Conservation (phyloP, 805 yeast genomes). For the Ogataea nakhonphanomensis region DNA sequence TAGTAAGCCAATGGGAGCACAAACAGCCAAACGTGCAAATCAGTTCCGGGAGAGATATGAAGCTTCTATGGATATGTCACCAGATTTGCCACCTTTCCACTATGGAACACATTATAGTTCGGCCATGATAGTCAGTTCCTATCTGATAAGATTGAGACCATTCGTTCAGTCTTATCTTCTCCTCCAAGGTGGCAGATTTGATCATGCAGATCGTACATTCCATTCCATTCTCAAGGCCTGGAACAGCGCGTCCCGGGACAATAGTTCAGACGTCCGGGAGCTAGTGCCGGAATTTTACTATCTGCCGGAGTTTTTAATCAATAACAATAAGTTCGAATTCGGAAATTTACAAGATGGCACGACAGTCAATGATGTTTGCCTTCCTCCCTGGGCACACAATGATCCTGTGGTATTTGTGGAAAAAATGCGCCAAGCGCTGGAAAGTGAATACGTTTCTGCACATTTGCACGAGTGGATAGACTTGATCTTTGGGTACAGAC, state of each 20-base stretch:
- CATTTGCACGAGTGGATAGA: slow-evolving; percentile 84
- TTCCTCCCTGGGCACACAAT: slow-evolving; percentile 83
- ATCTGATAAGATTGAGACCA: slow-evolving; percentile 71
- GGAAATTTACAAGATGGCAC: slow-evolving; percentile 65
- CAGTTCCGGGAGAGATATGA: slow-evolving; percentile 71
- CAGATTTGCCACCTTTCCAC: slow-evolving; percentile 69
- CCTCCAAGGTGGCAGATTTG: slow-evolving; percentile 85
- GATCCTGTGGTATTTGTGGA: slow-evolving; percentile 72
- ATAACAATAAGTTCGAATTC: slow-evolving; percentile 63
- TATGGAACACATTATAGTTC: slow-evolving; percentile 93
- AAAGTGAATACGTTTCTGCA: slow-evolving; percentile 73
- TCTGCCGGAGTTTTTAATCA: slow-evolving; percentile 72
- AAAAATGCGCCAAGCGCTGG: slow-evolving; percentile 79
- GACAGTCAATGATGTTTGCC: slow-evolving; percentile 53
- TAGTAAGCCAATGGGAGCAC: slow-evolving; percentile 92
- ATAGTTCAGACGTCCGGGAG: slow-evolving; percentile 85
- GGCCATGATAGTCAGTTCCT: slow-evolving; percentile 89
- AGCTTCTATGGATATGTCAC: slow-evolving; percentile 57
- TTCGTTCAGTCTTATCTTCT: slow-evolving; percentile 74
- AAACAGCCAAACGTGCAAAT: slow-evolving; percentile 52
- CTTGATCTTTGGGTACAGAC: slow-evolving; percentile 76
- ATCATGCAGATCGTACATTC: slow-evolving; percentile 82
- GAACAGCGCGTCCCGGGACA: slow-evolving; percentile 74
- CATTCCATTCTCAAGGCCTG: slow-evolving; percentile 74
- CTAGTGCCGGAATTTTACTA: slow-evolving; percentile 83